Percentiles rank a stretch among this genome's conserved stretches.
Evolutionary conservation across 2,329 filamentous ascomycete species (phyloP).

Genomic region (Thielaviopsis punctulata): DNA sequence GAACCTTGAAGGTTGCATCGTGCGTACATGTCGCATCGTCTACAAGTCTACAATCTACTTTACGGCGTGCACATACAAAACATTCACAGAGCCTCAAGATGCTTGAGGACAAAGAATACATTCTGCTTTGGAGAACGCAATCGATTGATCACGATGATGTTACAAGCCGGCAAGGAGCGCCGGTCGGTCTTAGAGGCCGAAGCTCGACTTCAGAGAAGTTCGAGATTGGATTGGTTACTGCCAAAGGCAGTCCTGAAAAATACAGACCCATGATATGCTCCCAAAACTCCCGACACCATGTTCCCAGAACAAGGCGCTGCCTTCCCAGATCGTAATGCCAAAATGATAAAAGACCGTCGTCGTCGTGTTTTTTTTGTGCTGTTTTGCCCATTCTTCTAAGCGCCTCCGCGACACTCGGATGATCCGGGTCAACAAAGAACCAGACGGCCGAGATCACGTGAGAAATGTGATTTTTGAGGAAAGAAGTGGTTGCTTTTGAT

Average conservation of each 20-base stretch:
- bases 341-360: slow-evolving; percentile 16
- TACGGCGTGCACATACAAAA: not conserved
- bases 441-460: slow-evolving; percentile 11
- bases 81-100: not conserved
- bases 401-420: slow-evolving; percentile 10
- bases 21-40: not conserved
- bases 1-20: not conserved
- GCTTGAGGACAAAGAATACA: not conserved
- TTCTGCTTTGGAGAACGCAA: slow-evolving; percentile 10
- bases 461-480: slow-evolving; percentile 8
- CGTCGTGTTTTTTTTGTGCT: slow-evolving; percentile 14
- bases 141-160: slow-evolving; percentile 12
- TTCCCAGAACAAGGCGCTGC: slow-evolving; percentile 11
- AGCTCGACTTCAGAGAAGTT: slow-evolving; percentile 38
- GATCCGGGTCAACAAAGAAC: slow-evolving; percentile 6
- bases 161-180: slow-evolving; percentile 45
- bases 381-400: slow-evolving; percentile 16
- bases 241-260: slow-evolving; percentile 26
- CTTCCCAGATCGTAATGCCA: slow-evolving; percentile 19
- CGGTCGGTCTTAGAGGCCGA: slow-evolving; percentile 60
- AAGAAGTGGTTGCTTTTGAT: slow-evolving; percentile 12
- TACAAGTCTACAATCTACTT: not conserved
- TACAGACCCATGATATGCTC: slow-evolving; percentile 14
- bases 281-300: slow-evolving; percentile 15
- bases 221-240: slow-evolving; percentile 34